Base-by-base conservation (phyloP, 179 eudicot species). In the Drosera spatulata region DNA sequence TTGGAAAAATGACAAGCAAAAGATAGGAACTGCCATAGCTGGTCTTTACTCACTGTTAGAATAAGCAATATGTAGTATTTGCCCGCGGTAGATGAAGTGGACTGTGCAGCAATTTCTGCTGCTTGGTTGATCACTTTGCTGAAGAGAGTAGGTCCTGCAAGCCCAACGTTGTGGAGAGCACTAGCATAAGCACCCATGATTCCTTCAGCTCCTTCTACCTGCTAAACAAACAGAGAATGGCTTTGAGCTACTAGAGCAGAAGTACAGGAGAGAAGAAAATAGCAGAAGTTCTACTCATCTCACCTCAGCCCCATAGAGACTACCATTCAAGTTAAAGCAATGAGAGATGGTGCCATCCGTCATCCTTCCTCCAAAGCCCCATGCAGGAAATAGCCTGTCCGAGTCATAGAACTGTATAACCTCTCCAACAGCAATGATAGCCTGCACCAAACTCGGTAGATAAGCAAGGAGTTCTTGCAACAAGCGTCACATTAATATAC, bases 171-270 rank as follows among this genome's bases (percentile, higher is more conserved):
- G 15, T 61, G 83, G 52, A 91, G 71, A 55, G 95, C 76, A 40
- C 67, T 64, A 33, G 75, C 63, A 75, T 91, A 91, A 40, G 96
- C 82, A 50, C 77, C 77, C 94, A 91, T 83, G 12, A 88, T 88
- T 53, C 97, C 97, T 70, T 80, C 91, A 38, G 88, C 75, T 53
- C 97, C 96, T 72, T 68, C 82, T 53, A 85, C 96, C 97, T 91
- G 70, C 14, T 44, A 46, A 13, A 58, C 53, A 39, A 33, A 50
- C 9, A 45, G 39, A 4, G 51, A 33, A 13, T 33, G 46, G 6
- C n/a, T 7, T 22, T 22, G 33, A 22, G 33, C 33, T 22, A 22
- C 33, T 22, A 22, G 1, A 22, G 33, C 33, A 22, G 33, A 22
- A 22, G 33, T 22, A 22, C 33, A 22, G 33, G 33, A 22, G 33